These are phyloP conservation scores for Cutaneotrichosporon cutaneum DNA, from an alignment of 1,284 basidiomycete species.

Conservation along the genomic window DNA sequence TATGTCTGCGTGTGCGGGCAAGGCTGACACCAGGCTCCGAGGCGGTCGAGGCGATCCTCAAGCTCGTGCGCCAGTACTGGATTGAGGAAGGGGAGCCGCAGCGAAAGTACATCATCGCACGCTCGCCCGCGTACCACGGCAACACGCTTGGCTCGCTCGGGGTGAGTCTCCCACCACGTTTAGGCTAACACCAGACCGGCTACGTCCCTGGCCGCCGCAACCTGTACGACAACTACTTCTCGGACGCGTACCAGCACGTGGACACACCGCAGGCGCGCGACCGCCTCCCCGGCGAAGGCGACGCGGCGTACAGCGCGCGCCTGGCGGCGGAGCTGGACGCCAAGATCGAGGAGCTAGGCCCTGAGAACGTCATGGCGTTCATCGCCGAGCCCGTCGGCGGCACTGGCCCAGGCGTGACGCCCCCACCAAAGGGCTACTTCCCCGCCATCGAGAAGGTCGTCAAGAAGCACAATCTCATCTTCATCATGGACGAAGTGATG, in stretches of 20 bases:
- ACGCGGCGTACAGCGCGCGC: conserved; percentile 72
- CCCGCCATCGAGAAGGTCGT: conserved; percentile 76
- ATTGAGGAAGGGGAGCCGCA: conserved; percentile 66
- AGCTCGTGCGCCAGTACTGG: conserved; percentile 44
- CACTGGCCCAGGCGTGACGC: conserved; percentile 64
- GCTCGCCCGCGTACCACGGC: conserved; percentile 76
- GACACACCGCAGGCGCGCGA: conserved; percentile 59
- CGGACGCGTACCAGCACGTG: conserved; percentile 34
- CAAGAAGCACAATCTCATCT: conserved; percentile 74
- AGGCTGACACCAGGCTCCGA: conserved; percentile 30
- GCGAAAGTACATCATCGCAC: conserved; percentile 74
- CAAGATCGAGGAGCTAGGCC: conserved; percentile 75
- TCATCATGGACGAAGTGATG: conserved; percentile 84
- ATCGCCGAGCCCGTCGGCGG: conserved; percentile 60
- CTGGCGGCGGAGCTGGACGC: conserved; percentile 74
- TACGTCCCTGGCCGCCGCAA: conserved; percentile 29
- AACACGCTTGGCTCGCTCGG: conserved; percentile 63
- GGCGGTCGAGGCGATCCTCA: conserved; percentile 39
- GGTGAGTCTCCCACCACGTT: conserved; percentile 18
- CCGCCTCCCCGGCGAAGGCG: conserved; percentile 64
- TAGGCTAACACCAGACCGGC: conserved; percentile 20
- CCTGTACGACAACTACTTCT: conserved; percentile 61
- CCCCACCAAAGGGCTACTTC: conserved; percentile 46
- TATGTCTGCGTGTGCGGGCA: background rate
- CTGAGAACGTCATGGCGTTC: conserved; percentile 63